A percentile compares a stretch with the other conserved stretches of the same genome.
These are phyloP conservation scores for Discostella pseudostelligera DNA, from an alignment of 108 stramenopile genomes.

Conservation along the genomic window DNA sequence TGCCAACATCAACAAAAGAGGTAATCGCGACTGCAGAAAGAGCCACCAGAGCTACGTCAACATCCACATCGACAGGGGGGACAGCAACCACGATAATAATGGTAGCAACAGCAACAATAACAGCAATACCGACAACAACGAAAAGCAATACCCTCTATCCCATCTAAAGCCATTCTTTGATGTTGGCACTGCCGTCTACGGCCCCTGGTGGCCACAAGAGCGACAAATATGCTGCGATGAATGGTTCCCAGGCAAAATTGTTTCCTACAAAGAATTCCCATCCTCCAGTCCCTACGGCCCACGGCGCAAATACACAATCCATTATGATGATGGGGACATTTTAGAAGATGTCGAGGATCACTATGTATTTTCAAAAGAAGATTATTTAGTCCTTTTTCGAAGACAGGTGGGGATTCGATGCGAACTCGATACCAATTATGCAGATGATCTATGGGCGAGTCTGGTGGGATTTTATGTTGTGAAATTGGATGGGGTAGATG, in stretches of 20 bases:
- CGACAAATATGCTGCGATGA: not conserved
- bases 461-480: not conserved
- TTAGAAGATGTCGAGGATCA: not conserved
- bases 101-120: not conserved
- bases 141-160: not conserved
- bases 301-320: not conserved
- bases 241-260: constrained; percentile 4
- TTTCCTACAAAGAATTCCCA: not conserved
- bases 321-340: constrained; percentile 4
- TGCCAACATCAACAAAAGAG: too few relatives aligned
- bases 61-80: too few relatives aligned
- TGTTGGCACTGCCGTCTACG: constrained; percentile 1
- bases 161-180: constrained; percentile 9
- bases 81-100: too few relatives aligned
- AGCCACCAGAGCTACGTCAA: too few relatives aligned
- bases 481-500: not conserved
- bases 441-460: not conserved
- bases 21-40: too few relatives aligned
- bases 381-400: not conserved
- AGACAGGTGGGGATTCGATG: not conserved
- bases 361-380: constrained; percentile 7
- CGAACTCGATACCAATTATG: not conserved
- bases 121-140: not conserved
- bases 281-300: constrained; percentile 11
- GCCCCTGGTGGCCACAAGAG: not conserved